Percentiles rank a stretch among this genome's conserved stretches.
Evolutionary conservation across 2,329 filamentous ascomycete genomes (phyloP).

Genomic region (Neonectria punicea): DNA sequence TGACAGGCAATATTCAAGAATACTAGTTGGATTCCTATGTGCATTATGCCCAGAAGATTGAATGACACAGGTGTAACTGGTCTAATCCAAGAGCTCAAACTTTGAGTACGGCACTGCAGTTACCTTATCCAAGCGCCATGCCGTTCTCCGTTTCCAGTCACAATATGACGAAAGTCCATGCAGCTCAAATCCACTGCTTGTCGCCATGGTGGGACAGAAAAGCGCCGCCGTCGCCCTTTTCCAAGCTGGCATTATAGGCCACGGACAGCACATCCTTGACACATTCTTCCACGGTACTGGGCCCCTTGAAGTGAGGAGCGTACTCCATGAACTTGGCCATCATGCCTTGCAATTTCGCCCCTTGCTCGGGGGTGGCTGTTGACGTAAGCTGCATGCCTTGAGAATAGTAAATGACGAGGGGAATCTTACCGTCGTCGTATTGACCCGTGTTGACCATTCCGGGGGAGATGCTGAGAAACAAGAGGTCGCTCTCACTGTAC

Average conservation of each 20-base stretch:
- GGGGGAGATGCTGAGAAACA: constrained; percentile 8
- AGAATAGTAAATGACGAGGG: neutral
- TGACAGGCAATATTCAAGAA: neutral
- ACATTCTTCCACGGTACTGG: constrained; percentile 1
- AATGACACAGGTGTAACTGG: too few relatives aligned
- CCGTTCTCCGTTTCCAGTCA: neutral
- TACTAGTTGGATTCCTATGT: neutral
- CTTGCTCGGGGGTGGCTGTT: neutral
- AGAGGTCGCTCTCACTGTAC: constrained; percentile 1
- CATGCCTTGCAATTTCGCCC: neutral
- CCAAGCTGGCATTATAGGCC: constrained; percentile 5
- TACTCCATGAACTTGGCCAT: constrained; percentile 2
- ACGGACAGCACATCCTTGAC: constrained; percentile 9
- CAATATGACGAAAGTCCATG: neutral
- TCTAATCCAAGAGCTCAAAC: too few relatives aligned
- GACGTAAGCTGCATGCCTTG: neutral
- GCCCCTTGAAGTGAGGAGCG: constrained; percentile 4
- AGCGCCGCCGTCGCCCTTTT: constrained; percentile 5
- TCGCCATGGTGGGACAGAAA: constrained; percentile 19
- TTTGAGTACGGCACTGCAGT: too few relatives aligned
- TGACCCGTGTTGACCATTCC: constrained; percentile 1
- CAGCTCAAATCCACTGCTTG: constrained; percentile 16
- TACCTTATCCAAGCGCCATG: too few relatives aligned
- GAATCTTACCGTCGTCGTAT: neutral
- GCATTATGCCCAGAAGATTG: neutral